Evolutionary conservation across 768 basidiomycete species (phyloP).

Genomic region (Tulasnella calospora): DNA sequence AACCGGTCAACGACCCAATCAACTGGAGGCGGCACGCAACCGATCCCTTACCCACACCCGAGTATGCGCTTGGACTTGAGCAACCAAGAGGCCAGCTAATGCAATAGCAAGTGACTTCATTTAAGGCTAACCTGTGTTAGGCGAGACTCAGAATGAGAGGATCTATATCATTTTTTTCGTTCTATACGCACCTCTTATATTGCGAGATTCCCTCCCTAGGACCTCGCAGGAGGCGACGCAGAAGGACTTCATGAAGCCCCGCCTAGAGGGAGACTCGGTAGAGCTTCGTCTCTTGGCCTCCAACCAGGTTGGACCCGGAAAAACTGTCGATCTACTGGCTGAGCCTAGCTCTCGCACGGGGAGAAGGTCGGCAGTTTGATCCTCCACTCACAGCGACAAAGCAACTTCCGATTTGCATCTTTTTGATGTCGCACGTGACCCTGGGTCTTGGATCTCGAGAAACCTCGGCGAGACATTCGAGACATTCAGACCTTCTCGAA

Average conservation of each 20-base stretch:
- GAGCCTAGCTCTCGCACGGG: neutral
- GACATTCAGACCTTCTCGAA: neutral
- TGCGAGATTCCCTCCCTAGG: neutral
- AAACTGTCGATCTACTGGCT: neutral
- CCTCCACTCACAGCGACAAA: neutral
- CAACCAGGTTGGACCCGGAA: neutral
- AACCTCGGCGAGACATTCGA: neutral
- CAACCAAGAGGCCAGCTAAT: constrained; percentile 5
- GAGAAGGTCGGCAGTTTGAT: neutral
- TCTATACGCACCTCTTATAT: neutral
- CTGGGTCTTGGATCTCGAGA: neutral
- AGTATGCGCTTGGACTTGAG: neutral
- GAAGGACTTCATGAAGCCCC: neutral
- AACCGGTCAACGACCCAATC: neutral
- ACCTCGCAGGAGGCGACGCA: neutral
- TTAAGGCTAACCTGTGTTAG: neutral
- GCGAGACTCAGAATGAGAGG: neutral
- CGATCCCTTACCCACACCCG: constrained; percentile 15
- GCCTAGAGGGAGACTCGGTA: neutral
- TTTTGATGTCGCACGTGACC: neutral
- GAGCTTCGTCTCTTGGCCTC: neutral
- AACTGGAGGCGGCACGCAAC: neutral
- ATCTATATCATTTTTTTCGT: neutral
- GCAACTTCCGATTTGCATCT: neutral
- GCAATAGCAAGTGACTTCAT: neutral